phyloP scores from a whole-genome alignment of 2,329 filamentous ascomycete species.

The Scolecobasidium constrictum region DNA sequence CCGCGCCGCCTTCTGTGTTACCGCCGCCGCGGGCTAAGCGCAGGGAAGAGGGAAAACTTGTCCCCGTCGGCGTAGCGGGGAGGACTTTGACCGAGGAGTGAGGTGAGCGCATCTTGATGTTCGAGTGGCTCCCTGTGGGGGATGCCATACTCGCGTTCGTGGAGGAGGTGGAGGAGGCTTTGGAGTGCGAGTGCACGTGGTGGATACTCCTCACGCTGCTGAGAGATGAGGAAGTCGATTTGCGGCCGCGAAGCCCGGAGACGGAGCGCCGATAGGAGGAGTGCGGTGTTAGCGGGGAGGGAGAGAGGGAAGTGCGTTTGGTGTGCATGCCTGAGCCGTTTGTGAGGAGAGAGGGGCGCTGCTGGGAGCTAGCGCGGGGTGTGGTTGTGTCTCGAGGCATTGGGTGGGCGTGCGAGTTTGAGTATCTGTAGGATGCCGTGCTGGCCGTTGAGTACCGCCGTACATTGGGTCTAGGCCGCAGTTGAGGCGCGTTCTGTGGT shows the following conservation, averaged over 20 bases:
- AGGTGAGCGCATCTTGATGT: slow-evolving; percentile 56
- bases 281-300: slow-evolving; percentile 77
- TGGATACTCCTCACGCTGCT: slow-evolving; percentile 89
- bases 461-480: slow-evolving; percentile 1
- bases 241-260: slow-evolving; percentile 73
- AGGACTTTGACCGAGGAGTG: slow-evolving; percentile 86
- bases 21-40: slow-evolving; percentile 55
- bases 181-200: slow-evolving; percentile 79
- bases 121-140: slow-evolving; percentile 32
- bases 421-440: slow-evolving; percentile 18
- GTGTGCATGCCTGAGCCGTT: slow-evolving; percentile 22
- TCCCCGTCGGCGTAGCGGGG: slow-evolving; percentile 69
- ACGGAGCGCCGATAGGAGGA: slow-evolving; percentile 77
- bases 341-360: slow-evolving; percentile 33
- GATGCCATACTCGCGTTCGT: slow-evolving; percentile 51
- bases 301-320: slow-evolving; percentile 67
- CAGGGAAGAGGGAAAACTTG: slow-evolving; percentile 73
- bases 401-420: slow-evolving; percentile 23
- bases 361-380: slow-evolving; percentile 26
- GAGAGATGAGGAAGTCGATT: slow-evolving; percentile 91
- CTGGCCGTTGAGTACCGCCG: slow-evolving; percentile 25
- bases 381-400: no score
- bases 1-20: slow-evolving; percentile 25
- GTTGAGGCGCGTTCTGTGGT: background rate
- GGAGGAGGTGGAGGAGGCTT: slow-evolving; percentile 86